Conservation (phyloP, 495 filamentous ascomycete genomes). For the Usnea hakonensis region DNA sequence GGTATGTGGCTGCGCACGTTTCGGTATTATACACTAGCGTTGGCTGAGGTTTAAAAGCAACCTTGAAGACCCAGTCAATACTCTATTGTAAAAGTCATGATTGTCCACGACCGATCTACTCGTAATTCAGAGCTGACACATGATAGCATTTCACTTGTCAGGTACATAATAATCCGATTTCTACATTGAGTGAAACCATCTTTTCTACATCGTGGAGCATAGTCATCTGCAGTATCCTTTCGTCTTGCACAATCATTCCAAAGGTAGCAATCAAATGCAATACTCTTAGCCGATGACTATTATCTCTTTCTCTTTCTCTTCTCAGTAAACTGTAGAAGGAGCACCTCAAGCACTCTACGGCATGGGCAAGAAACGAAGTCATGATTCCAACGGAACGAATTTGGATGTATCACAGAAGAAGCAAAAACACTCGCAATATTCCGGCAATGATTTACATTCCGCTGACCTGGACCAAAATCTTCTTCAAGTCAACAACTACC, state of each 20-base stretch:
- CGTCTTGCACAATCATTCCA: not conserved
- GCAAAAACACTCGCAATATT: not conserved
- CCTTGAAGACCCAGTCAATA: too few species aligned
- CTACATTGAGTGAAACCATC: not conserved
- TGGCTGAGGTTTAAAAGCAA: too few species aligned
- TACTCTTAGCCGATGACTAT: not conserved
- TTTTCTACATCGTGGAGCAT: not conserved
- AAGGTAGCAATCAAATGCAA: not conserved
- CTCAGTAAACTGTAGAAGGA: not conserved
- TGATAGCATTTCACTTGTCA: not conserved
- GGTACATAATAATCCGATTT: too few species aligned
- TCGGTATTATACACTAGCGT: too few species aligned
- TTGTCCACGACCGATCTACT: too few species aligned
- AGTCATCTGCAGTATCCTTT: not conserved
- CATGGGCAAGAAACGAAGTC: not conserved
- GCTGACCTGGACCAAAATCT: not conserved
- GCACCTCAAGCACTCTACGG: not conserved
- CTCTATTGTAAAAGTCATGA: too few species aligned
- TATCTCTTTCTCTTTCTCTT: not conserved
- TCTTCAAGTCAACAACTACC: not conserved
- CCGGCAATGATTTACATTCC: not conserved
- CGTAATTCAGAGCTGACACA: not conserved
- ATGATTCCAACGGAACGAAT: not conserved
- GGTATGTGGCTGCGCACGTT: too few species aligned
- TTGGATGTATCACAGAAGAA: not conserved